Evolutionary conservation across 495 filamentous ascomycete genomes (phyloP).

Genomic region (Daldinia decipiens): DNA sequence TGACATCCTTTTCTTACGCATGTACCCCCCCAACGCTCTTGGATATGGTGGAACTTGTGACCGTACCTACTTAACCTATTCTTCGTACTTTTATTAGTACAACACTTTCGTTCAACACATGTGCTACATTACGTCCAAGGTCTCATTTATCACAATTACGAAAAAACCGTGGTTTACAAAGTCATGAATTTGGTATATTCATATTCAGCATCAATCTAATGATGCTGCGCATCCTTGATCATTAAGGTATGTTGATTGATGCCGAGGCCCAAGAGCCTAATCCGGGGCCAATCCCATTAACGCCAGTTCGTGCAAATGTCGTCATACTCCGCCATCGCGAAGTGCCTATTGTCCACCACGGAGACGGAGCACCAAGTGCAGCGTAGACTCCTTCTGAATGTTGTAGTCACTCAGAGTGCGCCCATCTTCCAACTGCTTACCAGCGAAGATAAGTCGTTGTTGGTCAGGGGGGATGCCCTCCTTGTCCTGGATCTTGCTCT

Average conservation of each 20-base stretch:
- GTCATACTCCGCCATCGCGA: slow-evolving; percentile 28
- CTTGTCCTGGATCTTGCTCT: slow-evolving; percentile 93
- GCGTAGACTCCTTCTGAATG: slow-evolving; percentile 92
- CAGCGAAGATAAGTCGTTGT: slow-evolving; percentile 89
- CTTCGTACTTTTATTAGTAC: too few species aligned
- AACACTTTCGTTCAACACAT: too few species aligned
- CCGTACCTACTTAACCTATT: too few species aligned
- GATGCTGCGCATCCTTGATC: slow-evolving; percentile 24
- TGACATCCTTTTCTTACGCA: slow-evolving; percentile 8
- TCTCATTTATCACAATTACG: slow-evolving; percentile 2
- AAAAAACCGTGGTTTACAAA: background rate
- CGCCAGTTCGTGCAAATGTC: slow-evolving; percentile 43
- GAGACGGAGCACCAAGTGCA: slow-evolving; percentile 87
- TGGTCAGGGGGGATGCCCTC: slow-evolving; percentile 91
- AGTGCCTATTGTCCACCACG: slow-evolving; percentile 78
- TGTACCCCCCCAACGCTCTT: background rate
- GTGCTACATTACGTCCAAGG: slow-evolving; percentile 1
- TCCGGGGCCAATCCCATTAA: slow-evolving; percentile 38
- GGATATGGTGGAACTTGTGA: background rate
- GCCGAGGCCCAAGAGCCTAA: slow-evolving; percentile 25
- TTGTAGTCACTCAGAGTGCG: slow-evolving; percentile 89
- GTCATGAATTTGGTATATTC: slow-evolving; percentile 32
- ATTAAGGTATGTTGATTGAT: slow-evolving; percentile 31
- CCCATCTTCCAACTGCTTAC: slow-evolving; percentile 90
- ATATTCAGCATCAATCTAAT: slow-evolving; percentile 23